Percentiles rank a stretch among this genome's conserved stretches.
Conservation (phyloP, 148 eudicot genomes). For the Rhododendron williamsianum region DNA sequence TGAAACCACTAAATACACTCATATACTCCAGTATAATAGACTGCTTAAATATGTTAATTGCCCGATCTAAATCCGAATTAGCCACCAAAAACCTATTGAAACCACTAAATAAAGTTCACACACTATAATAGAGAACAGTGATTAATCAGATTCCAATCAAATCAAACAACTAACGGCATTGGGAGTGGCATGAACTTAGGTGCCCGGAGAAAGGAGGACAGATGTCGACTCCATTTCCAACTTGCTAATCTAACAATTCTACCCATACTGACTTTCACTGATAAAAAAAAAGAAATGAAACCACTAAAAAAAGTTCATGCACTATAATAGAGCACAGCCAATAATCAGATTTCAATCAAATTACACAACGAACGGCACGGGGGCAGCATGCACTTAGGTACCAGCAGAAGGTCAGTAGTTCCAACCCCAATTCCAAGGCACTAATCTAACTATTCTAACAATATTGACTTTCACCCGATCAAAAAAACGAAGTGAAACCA, state of each 20-base stretch:
- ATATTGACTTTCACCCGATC: neutral
- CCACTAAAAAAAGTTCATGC: too few relatives aligned
- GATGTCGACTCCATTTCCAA: too few relatives aligned
- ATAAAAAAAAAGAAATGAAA: neutral
- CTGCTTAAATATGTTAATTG: neutral
- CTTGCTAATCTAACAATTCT: too few relatives aligned
- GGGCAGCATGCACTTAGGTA: neutral
- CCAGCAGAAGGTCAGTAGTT: neutral
- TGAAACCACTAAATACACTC: too few relatives aligned
- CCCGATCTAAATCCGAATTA: slow-evolving; percentile 4
- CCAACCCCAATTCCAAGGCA: neutral
- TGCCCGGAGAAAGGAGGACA: too few relatives aligned
- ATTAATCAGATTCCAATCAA: neutral
- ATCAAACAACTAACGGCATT: too few relatives aligned
- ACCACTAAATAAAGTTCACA: neutral
- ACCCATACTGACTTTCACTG: too few relatives aligned
- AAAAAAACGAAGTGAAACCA: neutral
- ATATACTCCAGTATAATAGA: too few relatives aligned
- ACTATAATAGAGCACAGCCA: neutral
- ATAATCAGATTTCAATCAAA: neutral
- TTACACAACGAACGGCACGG: neutral
- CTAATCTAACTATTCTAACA: too few relatives aligned
- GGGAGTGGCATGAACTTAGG: too few relatives aligned
- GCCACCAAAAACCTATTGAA: neutral
- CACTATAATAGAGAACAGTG: neutral